Evolutionary conservation across 75 land plant species (phyloP).

Genomic region (Picea glauca): DNA sequence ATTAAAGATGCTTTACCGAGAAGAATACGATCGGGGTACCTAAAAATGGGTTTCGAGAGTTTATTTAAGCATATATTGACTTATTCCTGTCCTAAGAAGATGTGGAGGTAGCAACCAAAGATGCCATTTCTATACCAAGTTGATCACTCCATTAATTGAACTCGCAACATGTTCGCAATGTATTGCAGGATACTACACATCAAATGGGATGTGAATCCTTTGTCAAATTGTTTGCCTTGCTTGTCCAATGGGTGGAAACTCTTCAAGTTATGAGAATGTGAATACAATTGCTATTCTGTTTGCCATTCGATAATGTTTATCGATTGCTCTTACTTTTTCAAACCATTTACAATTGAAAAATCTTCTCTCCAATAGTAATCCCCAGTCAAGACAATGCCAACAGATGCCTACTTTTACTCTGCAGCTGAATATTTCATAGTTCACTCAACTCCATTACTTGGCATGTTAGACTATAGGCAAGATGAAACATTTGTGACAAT

Average conservation of each 20-base stretch:
- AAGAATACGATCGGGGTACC: not conserved
- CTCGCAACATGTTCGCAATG: too few relatives aligned
- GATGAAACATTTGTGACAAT: not conserved
- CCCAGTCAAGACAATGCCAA: not conserved
- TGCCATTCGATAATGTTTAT: not conserved
- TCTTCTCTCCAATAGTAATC: not conserved
- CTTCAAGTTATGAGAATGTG: not conserved
- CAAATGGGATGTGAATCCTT: not conserved
- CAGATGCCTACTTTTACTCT: not conserved
- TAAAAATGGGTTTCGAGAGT: not conserved
- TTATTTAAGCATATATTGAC: not conserved
- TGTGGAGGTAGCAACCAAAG: not conserved
- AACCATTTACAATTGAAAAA: not conserved
- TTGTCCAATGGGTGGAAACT: not conserved
- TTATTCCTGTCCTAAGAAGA: not conserved
- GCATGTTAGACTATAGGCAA: not conserved
- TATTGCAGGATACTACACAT: not conserved
- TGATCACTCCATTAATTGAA: too few relatives aligned
- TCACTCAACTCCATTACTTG: not conserved
- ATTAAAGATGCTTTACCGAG: too few relatives aligned
- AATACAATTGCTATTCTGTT: not conserved
- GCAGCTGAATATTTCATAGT: not conserved
- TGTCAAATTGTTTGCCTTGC: not conserved
- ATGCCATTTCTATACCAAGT: too few relatives aligned
- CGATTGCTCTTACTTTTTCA: not conserved